These are phyloP conservation scores for Metschnikowia henanensis DNA, from an alignment of 805 yeast species.

Conservation along the genomic window DNA sequence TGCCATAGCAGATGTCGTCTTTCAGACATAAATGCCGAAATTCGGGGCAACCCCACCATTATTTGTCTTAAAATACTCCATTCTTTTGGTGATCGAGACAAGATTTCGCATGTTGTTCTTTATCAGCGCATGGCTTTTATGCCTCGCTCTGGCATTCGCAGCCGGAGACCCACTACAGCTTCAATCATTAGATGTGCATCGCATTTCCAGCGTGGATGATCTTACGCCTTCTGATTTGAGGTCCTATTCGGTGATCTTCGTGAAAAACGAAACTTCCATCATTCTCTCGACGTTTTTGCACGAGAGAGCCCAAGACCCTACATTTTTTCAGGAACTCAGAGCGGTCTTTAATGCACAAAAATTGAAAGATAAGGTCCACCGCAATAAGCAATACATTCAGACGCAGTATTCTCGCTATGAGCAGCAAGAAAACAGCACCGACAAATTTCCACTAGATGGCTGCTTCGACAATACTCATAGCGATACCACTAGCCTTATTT, in stretches of 20 bases:
- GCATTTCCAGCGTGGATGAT: background rate
- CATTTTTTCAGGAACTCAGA: slow-evolving; percentile 2
- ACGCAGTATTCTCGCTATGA: background rate
- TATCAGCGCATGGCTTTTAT: background rate
- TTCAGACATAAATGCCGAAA: no score
- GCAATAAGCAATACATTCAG: slow-evolving; percentile 6
- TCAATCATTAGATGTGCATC: slow-evolving; percentile 6
- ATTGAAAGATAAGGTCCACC: slow-evolving; percentile 1
- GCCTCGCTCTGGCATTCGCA: background rate
- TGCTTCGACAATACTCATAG: slow-evolving; percentile 17
- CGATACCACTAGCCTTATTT: slow-evolving; percentile 14
- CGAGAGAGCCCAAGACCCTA: background rate
- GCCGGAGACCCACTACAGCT: slow-evolving; percentile 7
- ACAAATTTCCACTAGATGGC: slow-evolving; percentile 11
- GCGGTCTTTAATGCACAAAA: background rate
- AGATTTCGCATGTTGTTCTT: background rate
- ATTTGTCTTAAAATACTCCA: no score
- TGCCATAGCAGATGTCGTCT: background rate
- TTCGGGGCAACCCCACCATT: no score
- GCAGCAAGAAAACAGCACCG: background rate
- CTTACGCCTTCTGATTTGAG: slow-evolving; percentile 7
- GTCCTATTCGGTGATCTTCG: slow-evolving; percentile 6
- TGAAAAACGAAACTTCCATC: slow-evolving; percentile 11
- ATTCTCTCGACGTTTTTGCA: background rate
- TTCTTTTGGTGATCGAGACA: no score